Evolutionary conservation across 106 monocot genomes (phyloP), one percentile per base, ranked within the genome.

Genomic region (Phalaenopsis equestris): DNA sequence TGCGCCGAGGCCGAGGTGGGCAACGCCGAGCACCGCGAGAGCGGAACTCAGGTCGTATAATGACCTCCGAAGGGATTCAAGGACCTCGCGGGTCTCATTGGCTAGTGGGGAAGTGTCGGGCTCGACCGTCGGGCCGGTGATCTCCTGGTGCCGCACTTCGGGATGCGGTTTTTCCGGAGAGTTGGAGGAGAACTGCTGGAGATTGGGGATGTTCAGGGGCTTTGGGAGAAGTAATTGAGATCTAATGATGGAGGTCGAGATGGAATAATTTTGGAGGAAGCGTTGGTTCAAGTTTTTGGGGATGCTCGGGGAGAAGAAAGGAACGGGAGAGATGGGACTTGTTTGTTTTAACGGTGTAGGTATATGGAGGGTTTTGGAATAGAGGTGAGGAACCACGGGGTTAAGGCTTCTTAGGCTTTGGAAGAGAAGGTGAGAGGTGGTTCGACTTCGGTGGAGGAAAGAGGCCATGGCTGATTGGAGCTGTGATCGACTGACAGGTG

Each of bases 61-160:
- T 52, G 89, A 86, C 77, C 76, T 84, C 48, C 91, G 80, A 47
- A 95, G 84, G 46, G 65, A 55, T 41, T 87, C 87, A 36, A 99
- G 86, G 56, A 84, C 83, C 46, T 88, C 75, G 23, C 95, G 86
- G 77, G 99, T 95, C 89, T 99, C 99, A 78, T 95, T 88, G 78
- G 99, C 98, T 4, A 99, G 87, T 19, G 93, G 77, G 11, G 99
- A 99, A 38, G 74, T 58, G 79, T 99, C 99, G 61, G 89, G 95
- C 39, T 91, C 95, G 57, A 99, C 99, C 23, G 99, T 99, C 10
- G 98, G 94, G 9, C 98, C 98, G 41, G 76, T 88, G 77, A 99
- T 94, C 81, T 99, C 98, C 79, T 94, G 98, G 84, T 99, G 87
- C 61, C 81, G 77, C 76, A 94, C 79, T 72, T 89, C 80, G 10